phyloP scores from a whole-genome alignment of 352 stramenopile genomes.

The Phytophthora podocarpi region DNA sequence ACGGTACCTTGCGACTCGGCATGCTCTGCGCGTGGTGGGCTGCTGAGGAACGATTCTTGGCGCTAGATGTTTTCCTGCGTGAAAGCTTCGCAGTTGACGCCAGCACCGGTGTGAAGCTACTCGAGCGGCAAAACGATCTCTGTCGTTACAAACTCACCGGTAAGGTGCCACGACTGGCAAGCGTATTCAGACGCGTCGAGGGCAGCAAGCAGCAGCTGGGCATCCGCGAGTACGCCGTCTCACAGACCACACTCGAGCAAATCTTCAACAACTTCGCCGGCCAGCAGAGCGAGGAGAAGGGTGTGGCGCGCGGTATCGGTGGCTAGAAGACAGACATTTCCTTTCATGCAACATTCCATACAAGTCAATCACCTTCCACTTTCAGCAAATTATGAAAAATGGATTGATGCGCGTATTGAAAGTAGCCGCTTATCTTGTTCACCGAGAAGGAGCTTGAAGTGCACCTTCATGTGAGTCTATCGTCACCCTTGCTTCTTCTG shows the following conservation, averaged over 20 bases:
- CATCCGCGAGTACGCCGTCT: constrained; percentile 86
- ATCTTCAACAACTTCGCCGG: constrained; percentile 90
- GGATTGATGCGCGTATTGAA: constrained; percentile 17
- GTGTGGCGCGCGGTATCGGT: constrained; percentile 48
- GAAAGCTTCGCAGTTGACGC: constrained; percentile 40
- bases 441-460: constrained; percentile 11
- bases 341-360: constrained; percentile 4
- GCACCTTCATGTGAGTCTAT: constrained; percentile 20
- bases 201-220: constrained; percentile 36
- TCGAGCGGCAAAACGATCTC: constrained; percentile 53
- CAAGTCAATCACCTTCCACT: constrained; percentile 1
- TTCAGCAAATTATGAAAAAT: constrained; percentile 13
- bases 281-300: no score
- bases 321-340: constrained; percentile 16
- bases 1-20: constrained; percentile 43
- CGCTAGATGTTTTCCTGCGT: constrained; percentile 25
- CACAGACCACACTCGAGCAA: constrained; percentile 87
- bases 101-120: constrained; percentile 29
- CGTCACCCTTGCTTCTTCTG: neutral
- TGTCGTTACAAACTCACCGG: constrained; percentile 50
- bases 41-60: constrained; percentile 60
- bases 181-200: constrained; percentile 84
- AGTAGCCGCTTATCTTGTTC: constrained; percentile 12
- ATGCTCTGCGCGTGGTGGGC: constrained; percentile 69
- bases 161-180: constrained; percentile 65